Base-by-base conservation (phyloP, 2,329 filamentous ascomycete species). In the Beauveria scarabaeidicola region DNA sequence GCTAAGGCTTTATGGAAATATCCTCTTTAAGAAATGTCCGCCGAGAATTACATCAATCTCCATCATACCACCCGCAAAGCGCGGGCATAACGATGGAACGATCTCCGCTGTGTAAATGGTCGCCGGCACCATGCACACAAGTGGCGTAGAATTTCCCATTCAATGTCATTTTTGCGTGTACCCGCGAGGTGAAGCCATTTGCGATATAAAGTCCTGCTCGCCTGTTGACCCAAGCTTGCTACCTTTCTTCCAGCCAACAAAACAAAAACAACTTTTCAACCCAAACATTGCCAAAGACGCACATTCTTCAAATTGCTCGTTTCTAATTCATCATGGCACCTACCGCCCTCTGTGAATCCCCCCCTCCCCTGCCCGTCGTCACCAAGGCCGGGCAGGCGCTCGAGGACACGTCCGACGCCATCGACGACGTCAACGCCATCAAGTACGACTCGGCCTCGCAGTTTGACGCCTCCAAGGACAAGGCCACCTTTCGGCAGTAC, bases 401-500 rank as follows among this genome's bases (percentile, higher is more conserved):
- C 47, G 79, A 82, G 65, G 75, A 76, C 63, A 69, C 76, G 65
- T 81, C 82, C 58, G 81, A 75, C 64, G 67, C 70, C 66, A 70
- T 75, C 48, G 73, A 84, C 68, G 73, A 77, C n/a, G 77, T 83
- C 69, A 83, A 84, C 69, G 72, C 76, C 52, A 72, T 81, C 64
- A 81, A 81, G 67, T 78, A 74, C 68, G 74, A 77, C 66, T 64
- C 68, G 7, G 64, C 78, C 62, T 88, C 88, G 61, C 77, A 86
- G 64, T 91, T 91, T 70, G 88, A 91, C 71, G 74, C 81, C 51
- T 76, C 83, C 51, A 93, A 93, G 73, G 87, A 93, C 79, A 92
- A 92, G 78, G 81, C 84, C 23, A 79, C 86, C 64, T 93, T 93
- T 76, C 82, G 91, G 38, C 87, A 94, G 70, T 96, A 93, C 75